Base-by-base conservation (phyloP, 768 basidiomycete genomes). In the Hortiboletus flavorubellus region DNA sequence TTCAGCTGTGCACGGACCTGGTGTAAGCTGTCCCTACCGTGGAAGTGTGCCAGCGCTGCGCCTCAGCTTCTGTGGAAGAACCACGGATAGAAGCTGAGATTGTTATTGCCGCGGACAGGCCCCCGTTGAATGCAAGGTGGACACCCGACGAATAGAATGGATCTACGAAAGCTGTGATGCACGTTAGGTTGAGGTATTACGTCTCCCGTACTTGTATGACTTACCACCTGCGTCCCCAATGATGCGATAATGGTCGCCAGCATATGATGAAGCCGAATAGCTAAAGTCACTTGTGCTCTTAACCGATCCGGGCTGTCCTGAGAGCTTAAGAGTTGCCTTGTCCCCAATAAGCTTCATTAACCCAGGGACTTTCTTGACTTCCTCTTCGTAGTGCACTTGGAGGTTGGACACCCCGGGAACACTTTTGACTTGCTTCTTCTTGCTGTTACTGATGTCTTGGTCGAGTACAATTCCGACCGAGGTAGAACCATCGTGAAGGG, bases 391-490 rank as follows among this genome's bases (percentile, higher is more conserved):
- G 14, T 58, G 56, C 1, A 8, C 34, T 29, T 58, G 56, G 6
- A 55, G 56, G 39, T 21, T 46, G 3, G 34, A 35, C 14, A 35
- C 34, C 12, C 34, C 34, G 14, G 34, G 15, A 35, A 14, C 34
- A 7, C 34, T 35, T 35, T 35, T 6, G 6, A 14, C 12, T 14
- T 35, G 14, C 6, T 35, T 35, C 29, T 60, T 64, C 60, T 75
- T 75, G 41, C 59, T 49, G 8, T 55, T 64, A 49, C 68, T 70
- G 46, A 62, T 64, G 0, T 66, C 65, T 33, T 76, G 70, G 51
- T 79, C 71, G 70, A 80, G 75, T 37, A 83, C 81, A 51, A 83
- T 59, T 8, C 82, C 82, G 18, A 83, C 77, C 8, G 81, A 83
- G 2, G 76, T 77, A 29, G 76, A 70, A 23, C 76, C 76, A 40